Evolutionary conservation across 768 basidiomycete genomes (phyloP).

Genomic region (Russula griseocarnosa): DNA sequence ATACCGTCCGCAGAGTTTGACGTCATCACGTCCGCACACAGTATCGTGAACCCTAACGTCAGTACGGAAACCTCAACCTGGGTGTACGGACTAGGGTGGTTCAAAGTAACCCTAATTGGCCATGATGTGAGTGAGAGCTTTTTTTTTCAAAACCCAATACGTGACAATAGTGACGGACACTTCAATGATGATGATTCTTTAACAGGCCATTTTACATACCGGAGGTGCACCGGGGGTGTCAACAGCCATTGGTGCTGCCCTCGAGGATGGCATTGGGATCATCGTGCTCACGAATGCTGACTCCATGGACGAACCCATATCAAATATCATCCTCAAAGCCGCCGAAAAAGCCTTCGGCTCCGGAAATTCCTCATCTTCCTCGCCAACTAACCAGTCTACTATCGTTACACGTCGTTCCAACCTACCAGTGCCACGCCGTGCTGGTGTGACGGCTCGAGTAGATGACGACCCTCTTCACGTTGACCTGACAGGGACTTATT

Average conservation of each 20-base stretch:
- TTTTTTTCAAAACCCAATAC: too few relatives aligned
- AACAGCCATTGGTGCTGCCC: conserved; percentile 36
- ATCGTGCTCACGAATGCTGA: conserved; percentile 31
- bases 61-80: conserved; percentile 18
- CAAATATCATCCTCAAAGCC: background rate
- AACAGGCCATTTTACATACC: conserved; percentile 37
- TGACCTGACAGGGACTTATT: conserved; percentile 17
- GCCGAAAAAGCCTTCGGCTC: background rate
- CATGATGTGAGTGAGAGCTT: conserved; percentile 37
- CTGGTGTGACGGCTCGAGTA: background rate
- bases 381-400: too few relatives aligned
- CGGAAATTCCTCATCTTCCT: too few relatives aligned
- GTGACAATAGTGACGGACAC: too few relatives aligned
- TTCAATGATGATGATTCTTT: background rate
- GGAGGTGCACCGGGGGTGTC: conserved; percentile 31
- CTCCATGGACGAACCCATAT: background rate
- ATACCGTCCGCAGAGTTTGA: conserved; percentile 35
- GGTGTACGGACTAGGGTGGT: conserved; percentile 47
- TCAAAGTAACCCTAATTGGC: conserved; percentile 37
- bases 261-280: conserved; percentile 39
- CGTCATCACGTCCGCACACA: conserved; percentile 35
- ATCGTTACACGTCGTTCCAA: background rate
- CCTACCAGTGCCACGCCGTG: background rate
- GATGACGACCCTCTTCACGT: background rate
- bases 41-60: conserved; percentile 29